Conservation (phyloP, 2,329 filamentous ascomycete genomes). For the Fusarium sp. region DNA sequence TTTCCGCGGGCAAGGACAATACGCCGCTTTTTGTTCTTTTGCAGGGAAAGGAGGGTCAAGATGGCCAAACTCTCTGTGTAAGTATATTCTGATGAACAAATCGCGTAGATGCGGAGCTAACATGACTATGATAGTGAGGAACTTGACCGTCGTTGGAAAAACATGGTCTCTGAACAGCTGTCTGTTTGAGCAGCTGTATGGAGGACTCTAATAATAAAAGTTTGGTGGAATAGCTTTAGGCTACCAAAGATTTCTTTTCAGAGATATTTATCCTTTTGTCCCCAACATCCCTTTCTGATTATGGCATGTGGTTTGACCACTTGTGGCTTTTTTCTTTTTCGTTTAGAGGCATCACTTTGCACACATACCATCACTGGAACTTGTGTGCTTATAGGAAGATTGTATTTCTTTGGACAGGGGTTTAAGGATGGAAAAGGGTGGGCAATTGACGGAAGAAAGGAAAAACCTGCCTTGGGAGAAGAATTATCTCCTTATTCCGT, state of each 20-base stretch:
- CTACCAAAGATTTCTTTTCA: neutral
- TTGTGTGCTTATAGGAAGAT: constrained; percentile 26
- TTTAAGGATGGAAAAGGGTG: constrained; percentile 29
- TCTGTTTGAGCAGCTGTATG: constrained; percentile 31
- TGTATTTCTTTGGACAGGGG: constrained; percentile 19
- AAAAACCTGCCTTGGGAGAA: constrained; percentile 12
- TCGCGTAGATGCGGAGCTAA: constrained; percentile 27
- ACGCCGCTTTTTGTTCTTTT: constrained; percentile 64
- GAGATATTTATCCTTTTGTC: neutral
- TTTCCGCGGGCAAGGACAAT: constrained; percentile 68
- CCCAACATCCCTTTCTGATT: constrained; percentile 1
- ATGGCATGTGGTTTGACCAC: neutral
- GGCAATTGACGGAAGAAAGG: constrained; percentile 5
- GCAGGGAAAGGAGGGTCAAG: constrained; percentile 59
- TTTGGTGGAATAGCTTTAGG: constrained; percentile 44
- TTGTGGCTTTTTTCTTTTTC: constrained; percentile 2
- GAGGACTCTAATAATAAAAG: constrained; percentile 46
- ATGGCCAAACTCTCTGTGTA: constrained; percentile 59
- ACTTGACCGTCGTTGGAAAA: constrained; percentile 55
- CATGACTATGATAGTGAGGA: constrained; percentile 49
- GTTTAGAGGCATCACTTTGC: constrained; percentile 40
- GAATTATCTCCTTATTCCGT: constrained; percentile 22
- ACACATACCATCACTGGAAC: constrained; percentile 47
- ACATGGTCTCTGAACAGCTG: constrained; percentile 53
- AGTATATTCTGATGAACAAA: constrained; percentile 43